Conservation (phyloP, 2,329 filamentous ascomycete genomes). For the Akanthomyces uredinophilus region DNA sequence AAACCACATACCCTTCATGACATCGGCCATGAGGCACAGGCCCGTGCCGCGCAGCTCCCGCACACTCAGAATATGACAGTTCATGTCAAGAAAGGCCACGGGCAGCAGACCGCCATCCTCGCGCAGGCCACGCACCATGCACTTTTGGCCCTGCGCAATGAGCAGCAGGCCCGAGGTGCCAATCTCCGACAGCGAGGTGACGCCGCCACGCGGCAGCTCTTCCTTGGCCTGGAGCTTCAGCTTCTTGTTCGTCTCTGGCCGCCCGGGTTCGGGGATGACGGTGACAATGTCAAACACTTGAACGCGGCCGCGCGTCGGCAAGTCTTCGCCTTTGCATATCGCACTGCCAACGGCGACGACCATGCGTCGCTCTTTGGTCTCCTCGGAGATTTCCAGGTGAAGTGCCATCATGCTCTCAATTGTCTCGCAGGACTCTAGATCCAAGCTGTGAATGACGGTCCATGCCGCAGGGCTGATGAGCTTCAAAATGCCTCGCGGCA, state of each 20-base stretch:
- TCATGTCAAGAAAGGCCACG: constrained; percentile 97
- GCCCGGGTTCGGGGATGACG: constrained; percentile 83
- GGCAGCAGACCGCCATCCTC: constrained; percentile 90
- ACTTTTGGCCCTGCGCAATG: constrained; percentile 91
- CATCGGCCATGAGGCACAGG: constrained; percentile 82
- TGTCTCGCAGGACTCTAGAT: constrained; percentile 69
- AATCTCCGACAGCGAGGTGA: constrained; percentile 79
- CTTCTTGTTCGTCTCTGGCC: constrained; percentile 78
- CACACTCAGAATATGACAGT: constrained; percentile 81
- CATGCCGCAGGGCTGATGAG: constrained; percentile 73
- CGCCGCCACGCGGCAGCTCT: constrained; percentile 83
- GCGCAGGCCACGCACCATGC: constrained; percentile 92
- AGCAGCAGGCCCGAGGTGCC: constrained; percentile 85
- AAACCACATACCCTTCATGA: constrained; percentile 92
- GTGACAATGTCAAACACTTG: constrained; percentile 89
- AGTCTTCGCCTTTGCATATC: constrained; percentile 82
- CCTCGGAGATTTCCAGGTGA: constrained; percentile 84
- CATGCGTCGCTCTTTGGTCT: constrained; percentile 78
- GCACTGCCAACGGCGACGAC: constrained; percentile 83
- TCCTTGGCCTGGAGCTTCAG: constrained; percentile 85
- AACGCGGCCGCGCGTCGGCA: constrained; percentile 76
- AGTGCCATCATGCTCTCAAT: constrained; percentile 79
- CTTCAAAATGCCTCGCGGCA: constrained; percentile 68
- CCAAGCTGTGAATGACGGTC: constrained; percentile 70
- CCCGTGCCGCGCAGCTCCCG: constrained; percentile 81